Conservation (phyloP, 2,329 filamentous ascomycete genomes). For the Diaporthe ilicicola region DNA sequence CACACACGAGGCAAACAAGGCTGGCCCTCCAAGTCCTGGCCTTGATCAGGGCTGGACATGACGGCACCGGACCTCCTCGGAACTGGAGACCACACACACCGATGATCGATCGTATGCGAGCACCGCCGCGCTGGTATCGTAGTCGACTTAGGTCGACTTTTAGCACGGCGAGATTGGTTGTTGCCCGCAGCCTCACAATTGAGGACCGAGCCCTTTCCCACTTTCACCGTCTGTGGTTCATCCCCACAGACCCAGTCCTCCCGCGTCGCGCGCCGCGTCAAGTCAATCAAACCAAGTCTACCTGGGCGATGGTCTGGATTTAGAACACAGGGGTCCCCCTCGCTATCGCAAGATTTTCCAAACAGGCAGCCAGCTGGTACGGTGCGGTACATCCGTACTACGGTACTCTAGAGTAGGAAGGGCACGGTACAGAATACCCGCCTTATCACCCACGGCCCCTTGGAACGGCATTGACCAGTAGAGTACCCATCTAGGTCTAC, state of each 20-base stretch:
- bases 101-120: slow-evolving; percentile 20
- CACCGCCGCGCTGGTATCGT: slow-evolving; percentile 17
- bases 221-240: background rate
- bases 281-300: slow-evolving; percentile 21
- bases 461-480: background rate
- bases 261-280: slow-evolving; percentile 19
- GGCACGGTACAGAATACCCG: slow-evolving; percentile 8
- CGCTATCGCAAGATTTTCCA: slow-evolving; percentile 18
- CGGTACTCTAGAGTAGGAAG: background rate
- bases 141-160: too few species aligned
- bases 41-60: slow-evolving; percentile 18
- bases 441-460: background rate
- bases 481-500: background rate
- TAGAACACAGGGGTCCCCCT: slow-evolving; percentile 17
- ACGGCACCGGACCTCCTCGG: slow-evolving; percentile 22
- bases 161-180: background rate
- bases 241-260: slow-evolving; percentile 21
- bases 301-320: background rate
- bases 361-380: slow-evolving; percentile 10
- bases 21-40: background rate
- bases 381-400: background rate
- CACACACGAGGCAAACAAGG: slow-evolving; percentile 14
- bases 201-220: background rate
- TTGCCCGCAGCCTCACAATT: slow-evolving; percentile 12
- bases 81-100: background rate